Evolutionary conservation across 108 stramenopile species (phyloP).

Genomic region (Fistulifera pelliculosa): DNA sequence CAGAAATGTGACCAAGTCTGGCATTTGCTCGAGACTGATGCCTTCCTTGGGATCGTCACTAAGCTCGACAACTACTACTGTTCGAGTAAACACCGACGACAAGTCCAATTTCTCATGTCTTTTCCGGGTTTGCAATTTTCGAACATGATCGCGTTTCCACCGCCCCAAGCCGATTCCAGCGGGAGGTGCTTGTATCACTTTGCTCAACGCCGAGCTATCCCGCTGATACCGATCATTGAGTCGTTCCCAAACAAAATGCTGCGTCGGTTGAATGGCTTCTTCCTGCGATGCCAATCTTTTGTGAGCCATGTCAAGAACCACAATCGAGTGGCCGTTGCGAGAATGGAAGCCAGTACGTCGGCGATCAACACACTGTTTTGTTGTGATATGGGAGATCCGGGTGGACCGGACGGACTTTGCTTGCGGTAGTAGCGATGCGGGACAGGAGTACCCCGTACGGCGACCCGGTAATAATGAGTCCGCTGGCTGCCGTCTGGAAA

Average conservation of each 20-base stretch:
- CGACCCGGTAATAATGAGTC: neutral
- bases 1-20: conserved; percentile 59
- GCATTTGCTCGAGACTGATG: conserved; percentile 39
- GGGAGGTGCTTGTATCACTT: conserved; percentile 42
- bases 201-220: conserved; percentile 43
- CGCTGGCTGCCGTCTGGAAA: too few relatives aligned
- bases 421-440: neutral
- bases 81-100: conserved; percentile 30
- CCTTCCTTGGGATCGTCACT: conserved; percentile 30
- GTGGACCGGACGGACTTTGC: neutral
- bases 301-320: conserved; percentile 4
- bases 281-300: neutral
- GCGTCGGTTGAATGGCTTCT: conserved; percentile 2
- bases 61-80: conserved; percentile 56
- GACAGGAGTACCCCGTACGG: neutral
- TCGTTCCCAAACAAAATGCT: conserved; percentile 60
- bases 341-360: neutral
- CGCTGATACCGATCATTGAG: conserved; percentile 68
- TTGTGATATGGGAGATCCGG: neutral
- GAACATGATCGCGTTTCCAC: conserved; percentile 16
- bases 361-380: neutral
- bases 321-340: neutral
- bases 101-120: conserved; percentile 8
- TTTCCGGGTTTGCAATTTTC: conserved; percentile 5
- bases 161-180: conserved; percentile 26